These are phyloP conservation scores for Lolium perenne DNA, from an alignment of 176 grass and related monocot species.

Conservation along the genomic window DNA sequence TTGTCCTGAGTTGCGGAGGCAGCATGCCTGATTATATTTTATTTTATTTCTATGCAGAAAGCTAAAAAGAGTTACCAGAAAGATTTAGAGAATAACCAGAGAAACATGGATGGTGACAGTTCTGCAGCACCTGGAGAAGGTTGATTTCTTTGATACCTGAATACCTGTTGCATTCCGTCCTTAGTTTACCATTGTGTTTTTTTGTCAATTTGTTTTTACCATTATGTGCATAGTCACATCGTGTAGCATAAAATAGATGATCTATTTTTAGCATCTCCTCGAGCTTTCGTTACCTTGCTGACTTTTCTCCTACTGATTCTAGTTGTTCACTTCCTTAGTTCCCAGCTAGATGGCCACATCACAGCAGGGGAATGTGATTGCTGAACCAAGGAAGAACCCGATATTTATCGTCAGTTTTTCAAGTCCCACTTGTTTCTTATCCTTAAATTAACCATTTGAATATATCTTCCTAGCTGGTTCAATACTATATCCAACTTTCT, in stretches of 20 bases:
- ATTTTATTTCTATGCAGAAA: slow-evolving; percentile 63
- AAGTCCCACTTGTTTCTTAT: slow-evolving; percentile 11
- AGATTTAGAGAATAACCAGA: slow-evolving; percentile 69
- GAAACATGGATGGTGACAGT: slow-evolving; percentile 53
- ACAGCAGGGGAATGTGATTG: background rate
- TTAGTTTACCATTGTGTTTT: background rate
- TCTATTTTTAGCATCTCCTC: background rate
- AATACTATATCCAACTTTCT: background rate
- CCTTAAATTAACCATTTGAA: slow-evolving; percentile 11
- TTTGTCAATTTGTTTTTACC: no score
- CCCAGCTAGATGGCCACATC: background rate
- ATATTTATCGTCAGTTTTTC: slow-evolving; percentile 15
- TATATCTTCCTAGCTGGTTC: background rate
- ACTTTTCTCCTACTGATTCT: background rate
- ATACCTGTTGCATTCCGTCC: background rate
- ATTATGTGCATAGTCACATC: background rate
- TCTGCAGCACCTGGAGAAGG: slow-evolving; percentile 69
- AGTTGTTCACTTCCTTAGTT: slow-evolving; percentile 12
- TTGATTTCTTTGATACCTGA: slow-evolving; percentile 48
- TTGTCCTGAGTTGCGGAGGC: background rate
- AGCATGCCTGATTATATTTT: slow-evolving; percentile 17
- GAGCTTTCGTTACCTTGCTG: background rate
- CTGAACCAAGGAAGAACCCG: slow-evolving; percentile 17
- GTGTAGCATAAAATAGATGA: slow-evolving; percentile 11
- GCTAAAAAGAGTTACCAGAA: slow-evolving; percentile 90